Percentiles rank a stretch among this genome's conserved stretches.
phyloP scores from a whole-genome alignment of 1,284 basidiomycete genomes.

The Mycena sp. region DNA sequence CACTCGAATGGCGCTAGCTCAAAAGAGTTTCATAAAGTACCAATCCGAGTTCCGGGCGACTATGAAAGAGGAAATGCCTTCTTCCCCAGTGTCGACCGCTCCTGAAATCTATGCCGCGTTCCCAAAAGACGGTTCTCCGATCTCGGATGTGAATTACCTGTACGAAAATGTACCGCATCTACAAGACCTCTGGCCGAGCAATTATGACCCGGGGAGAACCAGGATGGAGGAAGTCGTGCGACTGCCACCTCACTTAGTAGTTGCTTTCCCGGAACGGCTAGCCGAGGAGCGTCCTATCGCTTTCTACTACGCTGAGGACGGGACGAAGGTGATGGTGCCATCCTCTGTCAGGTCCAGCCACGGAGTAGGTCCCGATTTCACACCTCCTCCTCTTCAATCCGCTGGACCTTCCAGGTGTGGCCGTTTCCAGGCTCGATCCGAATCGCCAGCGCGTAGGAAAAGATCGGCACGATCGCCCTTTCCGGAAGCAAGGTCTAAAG shows the following conservation, averaged over 20 bases:
- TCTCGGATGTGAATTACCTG: background rate
- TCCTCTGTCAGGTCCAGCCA: background rate
- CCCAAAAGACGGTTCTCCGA: background rate
- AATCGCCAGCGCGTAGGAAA: background rate
- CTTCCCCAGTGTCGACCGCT: background rate
- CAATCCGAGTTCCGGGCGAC: background rate
- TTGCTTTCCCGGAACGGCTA: background rate
- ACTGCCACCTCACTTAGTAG: background rate
- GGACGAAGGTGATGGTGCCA: background rate
- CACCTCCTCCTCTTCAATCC: background rate
- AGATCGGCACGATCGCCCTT: too few species aligned
- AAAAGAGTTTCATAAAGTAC: background rate
- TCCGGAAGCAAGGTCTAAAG: too few species aligned
- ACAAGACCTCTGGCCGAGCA: background rate
- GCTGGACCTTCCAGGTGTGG: background rate
- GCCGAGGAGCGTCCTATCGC: background rate
- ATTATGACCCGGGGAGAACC: background rate
- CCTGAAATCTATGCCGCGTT: background rate
- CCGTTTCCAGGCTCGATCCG: background rate
- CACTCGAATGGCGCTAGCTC: background rate
- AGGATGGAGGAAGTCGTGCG: too few species aligned
- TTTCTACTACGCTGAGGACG: background rate
- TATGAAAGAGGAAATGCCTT: background rate
- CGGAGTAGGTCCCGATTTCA: background rate
- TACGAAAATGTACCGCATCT: background rate